Conservation (phyloP, 192 early-diverging fungal species). For the Coemansia pectinata region DNA sequence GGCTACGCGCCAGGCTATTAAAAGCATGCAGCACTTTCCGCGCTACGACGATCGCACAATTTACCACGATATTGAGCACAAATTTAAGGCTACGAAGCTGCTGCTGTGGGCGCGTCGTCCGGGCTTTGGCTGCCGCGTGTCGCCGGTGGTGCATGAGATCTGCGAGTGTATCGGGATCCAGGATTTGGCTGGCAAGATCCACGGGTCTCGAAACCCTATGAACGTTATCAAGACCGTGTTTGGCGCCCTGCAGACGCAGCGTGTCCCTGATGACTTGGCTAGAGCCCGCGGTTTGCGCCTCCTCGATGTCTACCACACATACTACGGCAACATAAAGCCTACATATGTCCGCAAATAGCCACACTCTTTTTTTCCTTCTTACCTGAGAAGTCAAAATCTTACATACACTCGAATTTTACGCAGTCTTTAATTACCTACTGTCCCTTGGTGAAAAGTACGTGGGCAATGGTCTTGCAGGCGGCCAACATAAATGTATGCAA, state of each 20-base stretch:
- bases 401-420: background rate
- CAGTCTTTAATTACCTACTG: background rate
- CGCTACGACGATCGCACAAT: constrained; percentile 95
- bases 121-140: constrained; percentile 92
- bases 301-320: constrained; percentile 85
- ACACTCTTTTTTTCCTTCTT: background rate
- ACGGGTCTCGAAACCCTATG: constrained; percentile 93
- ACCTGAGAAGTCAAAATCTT: background rate
- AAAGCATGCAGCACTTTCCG: constrained; percentile 79
- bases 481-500: background rate
- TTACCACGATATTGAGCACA: constrained; percentile 81
- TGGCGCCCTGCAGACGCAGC: constrained; percentile 81
- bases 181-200: constrained; percentile 87
- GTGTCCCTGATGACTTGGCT: constrained; percentile 83
- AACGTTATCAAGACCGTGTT: constrained; percentile 98
- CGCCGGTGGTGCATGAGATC: constrained; percentile 93
- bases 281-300: constrained; percentile 82
- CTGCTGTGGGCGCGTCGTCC: constrained; percentile 82
- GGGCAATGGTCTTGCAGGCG: background rate
- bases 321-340: constrained; percentile 69
- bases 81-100: constrained; percentile 86
- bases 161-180: constrained; percentile 91
- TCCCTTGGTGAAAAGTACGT: background rate
- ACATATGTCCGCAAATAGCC: constrained; percentile 5
- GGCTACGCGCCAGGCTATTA: constrained; percentile 85